Evolutionary conservation across 2,329 filamentous ascomycete species (phyloP), one percentile per base, ranked within the genome.

Genomic region (Cladorrhinum sp.): DNA sequence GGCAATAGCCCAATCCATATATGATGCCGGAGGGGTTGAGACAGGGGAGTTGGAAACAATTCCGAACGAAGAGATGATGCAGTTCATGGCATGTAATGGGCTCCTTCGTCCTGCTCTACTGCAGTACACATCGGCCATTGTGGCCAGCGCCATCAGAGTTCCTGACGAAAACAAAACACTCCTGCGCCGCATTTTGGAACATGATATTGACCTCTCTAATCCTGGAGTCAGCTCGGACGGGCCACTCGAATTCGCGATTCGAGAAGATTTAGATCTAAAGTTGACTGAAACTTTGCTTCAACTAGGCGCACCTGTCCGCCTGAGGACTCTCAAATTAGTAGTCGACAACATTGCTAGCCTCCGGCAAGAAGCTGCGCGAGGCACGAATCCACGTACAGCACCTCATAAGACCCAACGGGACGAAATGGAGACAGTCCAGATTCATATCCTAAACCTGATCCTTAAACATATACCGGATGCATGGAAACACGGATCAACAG

Each of bases 1-100:
- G 26, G 26, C 51, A 54, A 54, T 54, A 54, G 26, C 51, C 7
- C 51, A 36, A 3, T 18, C 24, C 14, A 36, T 54, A 33, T 30
- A 30, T 33, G 18, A 54, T 54, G 26, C 51, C 26, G 26, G 51
- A 54, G 51, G 51, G 6, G 23, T 54, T 20, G 51, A 54, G 51
- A 54, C 51, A 14, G 51, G 51, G 7, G 23, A 54, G 51, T 12
- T 54, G 23, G n/a, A 33, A 28, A n/a, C 51, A 30, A 54, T 54
- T 20, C 51, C 51, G 26, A 54, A 54, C 26, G 3, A 54, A 54
- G 51, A 54, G 26, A 54, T 54, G 51, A 54, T 54, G 51, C 24
- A 30, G 6, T 54, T 54, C 16, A 54, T 54, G 51, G 16, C 5
- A 24, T 10, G 1, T 20, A 9, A 28, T 30, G 51, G 51, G 24